Evolutionary conservation across 371 early-diverging fungal species (phyloP).

Genomic region (Neoconidiobolus thromboides): DNA sequence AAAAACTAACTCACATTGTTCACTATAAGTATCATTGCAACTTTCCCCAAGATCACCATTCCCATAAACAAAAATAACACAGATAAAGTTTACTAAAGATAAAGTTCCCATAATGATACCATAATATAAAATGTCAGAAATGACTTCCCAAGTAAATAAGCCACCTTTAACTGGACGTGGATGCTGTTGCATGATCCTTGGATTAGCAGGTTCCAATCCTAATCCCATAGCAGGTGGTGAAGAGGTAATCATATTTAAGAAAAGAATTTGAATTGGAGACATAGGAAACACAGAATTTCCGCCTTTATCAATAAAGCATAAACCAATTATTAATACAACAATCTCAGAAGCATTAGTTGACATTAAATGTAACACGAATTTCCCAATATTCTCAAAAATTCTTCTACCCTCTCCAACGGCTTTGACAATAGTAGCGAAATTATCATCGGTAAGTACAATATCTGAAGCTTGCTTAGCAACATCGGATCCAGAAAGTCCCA

Average conservation of each 20-base stretch:
- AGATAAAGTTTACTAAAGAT: conserved; percentile 40
- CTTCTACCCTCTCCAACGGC: conserved; percentile 70
- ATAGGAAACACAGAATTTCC: conserved; percentile 48
- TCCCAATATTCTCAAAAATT: conserved; percentile 78
- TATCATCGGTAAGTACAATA: conserved; percentile 73
- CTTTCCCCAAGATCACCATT: conserved; percentile 31
- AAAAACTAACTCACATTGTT: conserved; percentile 39
- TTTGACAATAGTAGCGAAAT: conserved; percentile 67
- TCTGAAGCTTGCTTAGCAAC: conserved; percentile 84
- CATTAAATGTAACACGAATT: conserved; percentile 68
- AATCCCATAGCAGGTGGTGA: conserved; percentile 72
- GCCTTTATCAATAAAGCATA: conserved; percentile 34
- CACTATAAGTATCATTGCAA: conserved; percentile 36
- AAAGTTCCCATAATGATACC: conserved; percentile 47
- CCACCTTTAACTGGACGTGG: conserved; percentile 52
- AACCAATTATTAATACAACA: conserved; percentile 40
- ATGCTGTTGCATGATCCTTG: conserved; percentile 54
- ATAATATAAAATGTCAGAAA: conserved; percentile 49
- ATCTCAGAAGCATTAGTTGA: conserved; percentile 25
- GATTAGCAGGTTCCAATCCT: conserved; percentile 67
- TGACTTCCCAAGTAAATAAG: conserved; percentile 40
- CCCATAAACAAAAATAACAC: conserved; percentile 38
- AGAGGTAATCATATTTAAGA: conserved; percentile 60
- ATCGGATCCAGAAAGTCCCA: conserved; percentile 81
- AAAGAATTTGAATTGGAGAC: conserved; percentile 67